Evolutionary conservation across 2,329 filamentous ascomycete species (phyloP).

Genomic region (Neoascochyta sp.): DNA sequence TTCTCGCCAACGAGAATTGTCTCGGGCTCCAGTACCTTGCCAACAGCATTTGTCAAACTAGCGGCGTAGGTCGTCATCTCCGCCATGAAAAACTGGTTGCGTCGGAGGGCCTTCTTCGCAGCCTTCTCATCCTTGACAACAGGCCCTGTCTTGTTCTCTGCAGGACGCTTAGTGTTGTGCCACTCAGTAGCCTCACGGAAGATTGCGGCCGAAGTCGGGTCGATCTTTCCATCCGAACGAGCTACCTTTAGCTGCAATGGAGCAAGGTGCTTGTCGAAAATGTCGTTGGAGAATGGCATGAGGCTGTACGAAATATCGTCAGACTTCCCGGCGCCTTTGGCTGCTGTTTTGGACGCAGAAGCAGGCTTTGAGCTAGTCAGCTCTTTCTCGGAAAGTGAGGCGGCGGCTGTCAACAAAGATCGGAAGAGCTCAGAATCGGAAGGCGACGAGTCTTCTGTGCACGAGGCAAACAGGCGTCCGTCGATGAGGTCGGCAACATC

Average conservation of each 20-base stretch:
- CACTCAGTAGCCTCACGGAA: slow-evolving; percentile 55
- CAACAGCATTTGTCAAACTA: slow-evolving; percentile 62
- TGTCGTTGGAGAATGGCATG: slow-evolving; percentile 46
- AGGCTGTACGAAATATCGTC: slow-evolving; percentile 30
- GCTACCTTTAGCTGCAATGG: slow-evolving; percentile 42
- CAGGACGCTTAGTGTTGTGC: slow-evolving; percentile 58
- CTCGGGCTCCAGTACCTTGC: slow-evolving; percentile 62
- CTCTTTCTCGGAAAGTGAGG: slow-evolving; percentile 13
- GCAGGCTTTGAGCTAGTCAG: slow-evolving; percentile 9
- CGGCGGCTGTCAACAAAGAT: slow-evolving; percentile 17
- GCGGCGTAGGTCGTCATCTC: slow-evolving; percentile 67
- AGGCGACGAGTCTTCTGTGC: slow-evolving; percentile 14
- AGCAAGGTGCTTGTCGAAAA: slow-evolving; percentile 48
- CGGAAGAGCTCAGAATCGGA: slow-evolving; percentile 18
- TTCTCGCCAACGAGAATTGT: slow-evolving; percentile 53
- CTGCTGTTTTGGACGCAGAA: slow-evolving; percentile 1
- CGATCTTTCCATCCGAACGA: slow-evolving; percentile 19
- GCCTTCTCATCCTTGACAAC: slow-evolving; percentile 33
- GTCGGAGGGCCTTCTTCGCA: slow-evolving; percentile 37
- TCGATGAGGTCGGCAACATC: slow-evolving; percentile 56
- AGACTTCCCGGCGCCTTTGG: slow-evolving; percentile 4
- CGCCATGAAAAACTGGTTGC: slow-evolving; percentile 63
- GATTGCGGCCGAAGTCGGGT: slow-evolving; percentile 38
- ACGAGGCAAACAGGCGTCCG: slow-evolving; percentile 44
- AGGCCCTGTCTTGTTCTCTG: slow-evolving; percentile 36